Evolutionary conservation across 345 rosid species (phyloP).

Genomic region (Barbarea vulgaris): DNA sequence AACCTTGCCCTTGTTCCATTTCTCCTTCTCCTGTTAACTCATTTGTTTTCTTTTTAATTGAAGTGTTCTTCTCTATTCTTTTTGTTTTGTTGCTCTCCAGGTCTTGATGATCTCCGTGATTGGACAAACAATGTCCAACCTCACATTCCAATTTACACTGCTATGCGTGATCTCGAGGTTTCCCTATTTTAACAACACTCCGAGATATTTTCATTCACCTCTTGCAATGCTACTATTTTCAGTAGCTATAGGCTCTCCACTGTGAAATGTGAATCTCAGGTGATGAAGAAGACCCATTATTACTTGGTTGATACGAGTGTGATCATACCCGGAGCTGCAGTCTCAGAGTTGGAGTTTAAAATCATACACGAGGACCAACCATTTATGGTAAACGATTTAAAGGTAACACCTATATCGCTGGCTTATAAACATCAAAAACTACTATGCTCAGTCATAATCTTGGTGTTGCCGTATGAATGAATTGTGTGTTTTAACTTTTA

Average conservation of each 20-base stretch:
- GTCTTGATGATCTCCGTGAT: conserved; percentile 96
- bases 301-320: conserved; percentile 87
- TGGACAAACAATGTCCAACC: conserved; percentile 96
- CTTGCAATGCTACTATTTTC: neutral
- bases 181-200: neutral
- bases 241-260: conserved; percentile 18
- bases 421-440: neutral
- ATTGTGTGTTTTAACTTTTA: conserved; percentile 22
- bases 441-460: conserved; percentile 7
- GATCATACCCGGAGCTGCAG: conserved; percentile 84
- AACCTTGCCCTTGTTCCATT: conserved; percentile 32
- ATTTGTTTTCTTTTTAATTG: conserved; percentile 21
- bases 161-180: conserved; percentile 84
- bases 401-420: conserved; percentile 43
- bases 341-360: conserved; percentile 78
- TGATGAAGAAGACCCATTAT: conserved; percentile 96
- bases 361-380: conserved; percentile 80
- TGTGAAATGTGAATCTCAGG: conserved; percentile 49
- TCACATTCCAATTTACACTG: conserved; percentile 76
- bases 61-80: conserved; percentile 21
- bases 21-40: conserved; percentile 7
- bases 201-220: neutral
- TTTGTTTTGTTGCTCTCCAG: conserved; percentile 39
- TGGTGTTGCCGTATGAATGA: neutral
- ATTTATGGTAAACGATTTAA: conserved; percentile 64